phyloP scores from a whole-genome alignment of 768 basidiomycete genomes.

The Phylloporus rhodoxanthus region DNA sequence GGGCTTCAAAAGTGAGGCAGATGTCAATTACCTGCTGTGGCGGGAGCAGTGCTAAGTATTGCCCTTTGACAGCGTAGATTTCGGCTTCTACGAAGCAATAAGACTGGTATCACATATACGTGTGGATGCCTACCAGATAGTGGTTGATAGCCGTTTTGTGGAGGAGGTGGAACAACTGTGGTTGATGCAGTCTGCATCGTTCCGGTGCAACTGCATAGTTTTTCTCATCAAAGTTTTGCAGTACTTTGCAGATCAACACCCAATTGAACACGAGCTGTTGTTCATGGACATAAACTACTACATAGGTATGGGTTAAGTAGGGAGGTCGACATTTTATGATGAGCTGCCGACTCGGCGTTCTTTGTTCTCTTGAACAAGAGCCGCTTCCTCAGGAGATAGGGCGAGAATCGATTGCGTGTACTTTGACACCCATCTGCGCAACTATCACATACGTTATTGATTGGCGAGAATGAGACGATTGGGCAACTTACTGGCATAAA shows the following conservation, averaged over 20 bases:
- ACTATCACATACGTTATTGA: conserved; percentile 28
- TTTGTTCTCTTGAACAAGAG: conserved; percentile 16
- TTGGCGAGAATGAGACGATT: not conserved
- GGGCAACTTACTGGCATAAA: conserved; percentile 53
- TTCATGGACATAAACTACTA: too few relatives aligned
- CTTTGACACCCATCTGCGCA: conserved; percentile 51
- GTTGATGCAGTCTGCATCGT: conserved; percentile 51
- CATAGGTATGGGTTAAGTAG: not conserved
- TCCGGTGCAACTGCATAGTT: conserved; percentile 66
- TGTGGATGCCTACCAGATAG: conserved; percentile 32
- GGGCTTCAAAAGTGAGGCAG: conserved; percentile 63
- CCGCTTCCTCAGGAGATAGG: conserved; percentile 51
- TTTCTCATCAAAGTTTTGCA: conserved; percentile 57
- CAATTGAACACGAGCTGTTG: not conserved
- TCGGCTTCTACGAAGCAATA: conserved; percentile 33
- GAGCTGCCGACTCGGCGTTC: not conserved
- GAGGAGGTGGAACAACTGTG: conserved; percentile 34
- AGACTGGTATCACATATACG: conserved; percentile 15
- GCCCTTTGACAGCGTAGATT: conserved; percentile 58
- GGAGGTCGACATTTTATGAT: not conserved
- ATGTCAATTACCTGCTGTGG: conserved; percentile 74
- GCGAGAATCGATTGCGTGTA: conserved; percentile 50
- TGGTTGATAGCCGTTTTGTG: conserved; percentile 32
- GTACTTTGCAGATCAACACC: not conserved
- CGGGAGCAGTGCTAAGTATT: conserved; percentile 63